Percentiles rank a stretch among this genome's conserved stretches.
These are phyloP conservation scores for Ulmus americana DNA, from an alignment of 331 rosid genomes.

Conservation along the genomic window DNA sequence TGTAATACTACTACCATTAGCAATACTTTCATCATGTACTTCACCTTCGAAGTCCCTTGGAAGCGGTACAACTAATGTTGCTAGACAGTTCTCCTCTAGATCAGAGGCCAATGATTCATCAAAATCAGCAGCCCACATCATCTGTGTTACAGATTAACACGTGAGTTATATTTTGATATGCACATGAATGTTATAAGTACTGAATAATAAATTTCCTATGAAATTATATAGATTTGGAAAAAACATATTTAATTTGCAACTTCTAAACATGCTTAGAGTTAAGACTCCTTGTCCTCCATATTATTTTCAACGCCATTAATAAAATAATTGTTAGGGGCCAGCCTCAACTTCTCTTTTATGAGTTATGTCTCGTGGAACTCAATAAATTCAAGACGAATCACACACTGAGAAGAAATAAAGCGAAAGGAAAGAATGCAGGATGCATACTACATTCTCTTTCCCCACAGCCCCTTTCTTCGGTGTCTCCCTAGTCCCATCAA, in stretches of 20 bases:
- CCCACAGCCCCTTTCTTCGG: background rate
- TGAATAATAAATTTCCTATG: background rate
- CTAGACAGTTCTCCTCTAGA: slow-evolving; percentile 61
- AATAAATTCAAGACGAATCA: slow-evolving; percentile 17
- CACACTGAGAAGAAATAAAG: slow-evolving; percentile 1
- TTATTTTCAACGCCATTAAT: background rate
- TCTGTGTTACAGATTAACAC: slow-evolving; percentile 41
- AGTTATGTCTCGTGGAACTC: background rate
- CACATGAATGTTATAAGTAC: background rate
- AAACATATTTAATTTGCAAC: background rate
- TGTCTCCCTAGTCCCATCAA: background rate
- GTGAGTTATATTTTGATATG: background rate
- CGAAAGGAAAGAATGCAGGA: background rate
- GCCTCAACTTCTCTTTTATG: slow-evolving; percentile 10
- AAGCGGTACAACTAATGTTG: slow-evolving; percentile 57
- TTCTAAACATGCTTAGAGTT: background rate
- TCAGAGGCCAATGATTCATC: slow-evolving; percentile 54
- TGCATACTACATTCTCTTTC: background rate
- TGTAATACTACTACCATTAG: slow-evolving; percentile 33
- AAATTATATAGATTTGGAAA: background rate
- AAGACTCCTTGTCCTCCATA: background rate
- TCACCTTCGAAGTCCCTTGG: slow-evolving; percentile 47
- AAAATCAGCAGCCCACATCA: slow-evolving; percentile 99
- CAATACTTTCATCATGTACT: slow-evolving; percentile 34
- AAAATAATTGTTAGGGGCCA: background rate